Evolutionary conservation across 495 filamentous ascomycete genomes (phyloP), one percentile per base, ranked within the genome.

Genomic region (Penicillium bialowiezense): DNA sequence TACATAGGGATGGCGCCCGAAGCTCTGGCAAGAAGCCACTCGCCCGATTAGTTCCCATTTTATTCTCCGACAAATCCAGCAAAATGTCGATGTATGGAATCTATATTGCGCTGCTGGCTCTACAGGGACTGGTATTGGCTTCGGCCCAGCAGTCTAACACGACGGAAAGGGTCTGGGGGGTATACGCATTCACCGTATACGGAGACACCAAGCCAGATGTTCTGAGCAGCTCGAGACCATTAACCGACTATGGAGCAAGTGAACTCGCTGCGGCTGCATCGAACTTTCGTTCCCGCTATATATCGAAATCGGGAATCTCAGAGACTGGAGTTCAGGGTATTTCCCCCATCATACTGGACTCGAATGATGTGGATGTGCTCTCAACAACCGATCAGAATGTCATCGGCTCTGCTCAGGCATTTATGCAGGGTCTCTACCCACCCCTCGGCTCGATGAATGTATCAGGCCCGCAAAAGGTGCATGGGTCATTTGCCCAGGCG

Each of bases 371-470:
- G 17, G 58, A 69, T 17, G 63, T 80, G 31, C 41, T 69, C n/a
- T 62, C 76, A 0, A 67, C 68, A 7, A 69, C 77, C 29, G 65
- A 80, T 45, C 69, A 78, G 37, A 73, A 73, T 44, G 69, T 75
- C 13, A 62, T 75, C 40, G 81, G 72, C 15, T 87, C 86, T 4
- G 87, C 86, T 1, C 75, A 84, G 55, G 86, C 82, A 5, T 95
- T 92, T 59, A 74, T 92, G 59, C 87, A 91, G 69, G 89, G 85
- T 7, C 71, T 95, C 7, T 95, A 95, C 59, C 89, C 89, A 13
- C 87, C 90, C 3, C 72, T 80, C 17, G 56, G 65, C 15, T 61
- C 69, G 14, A 54, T 62, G 10, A 66, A 73, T 15, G 58, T 68
- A 18, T 72, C 76, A 39, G 71, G 66, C 37, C 35, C 55, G 14